These are phyloP conservation scores for Trichosporon faecale DNA, from an alignment of 1,284 basidiomycete genomes.

Conservation along the genomic window DNA sequence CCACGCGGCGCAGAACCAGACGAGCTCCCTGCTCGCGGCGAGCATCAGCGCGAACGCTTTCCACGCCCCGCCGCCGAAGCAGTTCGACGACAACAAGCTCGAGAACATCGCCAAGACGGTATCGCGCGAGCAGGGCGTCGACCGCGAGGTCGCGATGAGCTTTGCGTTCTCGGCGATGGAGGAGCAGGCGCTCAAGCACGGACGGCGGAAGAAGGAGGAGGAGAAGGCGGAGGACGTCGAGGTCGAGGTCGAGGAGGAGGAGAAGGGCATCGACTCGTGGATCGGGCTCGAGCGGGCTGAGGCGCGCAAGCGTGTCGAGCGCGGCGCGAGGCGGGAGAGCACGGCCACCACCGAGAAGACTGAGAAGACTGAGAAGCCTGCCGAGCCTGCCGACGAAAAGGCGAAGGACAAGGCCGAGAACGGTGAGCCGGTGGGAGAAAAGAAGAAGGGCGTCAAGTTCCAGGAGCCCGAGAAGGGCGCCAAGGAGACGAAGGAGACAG, in stretches of 20 bases:
- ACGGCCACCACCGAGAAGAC: background rate
- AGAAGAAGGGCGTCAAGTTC: constrained; percentile 18
- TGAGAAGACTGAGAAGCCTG: constrained; percentile 25
- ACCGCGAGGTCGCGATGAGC: constrained; percentile 44
- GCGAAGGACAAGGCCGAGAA: constrained; percentile 13
- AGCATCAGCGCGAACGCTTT: constrained; percentile 41
- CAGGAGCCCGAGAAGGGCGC: constrained; percentile 16
- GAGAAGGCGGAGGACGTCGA: constrained; percentile 22
- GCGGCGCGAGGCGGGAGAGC: background rate
- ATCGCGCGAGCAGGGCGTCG: constrained; percentile 28
- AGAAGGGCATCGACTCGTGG: constrained; percentile 44
- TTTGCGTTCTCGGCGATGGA: constrained; percentile 39
- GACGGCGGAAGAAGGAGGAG: constrained; percentile 17
- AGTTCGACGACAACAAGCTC: constrained; percentile 29
- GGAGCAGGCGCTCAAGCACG: constrained; percentile 23
- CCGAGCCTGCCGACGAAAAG: constrained; percentile 25
- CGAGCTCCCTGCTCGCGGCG: constrained; percentile 36
- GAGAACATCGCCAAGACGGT: constrained; percentile 29
- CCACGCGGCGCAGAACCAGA: constrained; percentile 13
- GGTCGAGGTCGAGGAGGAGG: constrained; percentile 23
- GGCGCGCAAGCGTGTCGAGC: constrained; percentile 10
- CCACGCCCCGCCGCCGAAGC: constrained; percentile 32
- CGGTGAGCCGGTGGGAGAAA: background rate
- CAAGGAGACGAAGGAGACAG: constrained; percentile 14
- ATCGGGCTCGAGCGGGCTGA: constrained; percentile 31